Evolutionary conservation across 305 asterid species (phyloP).

Genomic region (Nicotiana rustica): DNA sequence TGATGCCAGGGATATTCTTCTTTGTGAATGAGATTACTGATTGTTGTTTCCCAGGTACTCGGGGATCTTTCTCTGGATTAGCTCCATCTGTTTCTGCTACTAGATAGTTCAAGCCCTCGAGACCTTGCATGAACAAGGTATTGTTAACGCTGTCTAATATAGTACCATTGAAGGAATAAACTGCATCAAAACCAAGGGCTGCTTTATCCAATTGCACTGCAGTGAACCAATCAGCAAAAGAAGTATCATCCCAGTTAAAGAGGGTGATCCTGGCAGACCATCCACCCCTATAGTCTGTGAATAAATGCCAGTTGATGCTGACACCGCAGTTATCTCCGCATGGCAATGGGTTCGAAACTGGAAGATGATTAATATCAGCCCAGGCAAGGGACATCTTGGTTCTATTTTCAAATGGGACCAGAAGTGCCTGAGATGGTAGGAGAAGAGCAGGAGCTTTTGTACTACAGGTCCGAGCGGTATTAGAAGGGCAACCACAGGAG

Average conservation of each 20-base stretch:
- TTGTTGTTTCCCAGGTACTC: constrained; percentile 92
- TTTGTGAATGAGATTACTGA: constrained; percentile 89
- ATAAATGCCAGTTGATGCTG: constrained; percentile 87
- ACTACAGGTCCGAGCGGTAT: constrained; percentile 58
- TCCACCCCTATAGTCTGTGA: constrained; percentile 80
- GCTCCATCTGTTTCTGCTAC: constrained; percentile 73
- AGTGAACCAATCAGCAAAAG: constrained; percentile 82
- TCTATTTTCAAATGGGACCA: constrained; percentile 84
- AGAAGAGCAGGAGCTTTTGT: constrained; percentile 64
- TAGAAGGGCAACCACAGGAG: constrained; percentile 81
- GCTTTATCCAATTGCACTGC: constrained; percentile 70
- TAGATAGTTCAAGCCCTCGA: constrained; percentile 72
- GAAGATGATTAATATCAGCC: constrained; percentile 74
- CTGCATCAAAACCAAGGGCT: constrained; percentile 71
- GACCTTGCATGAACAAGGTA: constrained; percentile 90
- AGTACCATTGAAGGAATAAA: constrained; percentile 84
- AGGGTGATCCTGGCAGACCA: constrained; percentile 92
- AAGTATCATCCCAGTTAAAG: constrained; percentile 83
- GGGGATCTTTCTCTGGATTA: constrained; percentile 58
- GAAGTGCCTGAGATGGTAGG: constrained; percentile 85
- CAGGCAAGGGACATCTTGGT: constrained; percentile 66
- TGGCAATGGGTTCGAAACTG: constrained; percentile 72
- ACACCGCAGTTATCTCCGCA: constrained; percentile 93
- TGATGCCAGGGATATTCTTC: constrained; percentile 67
- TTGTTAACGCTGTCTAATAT: constrained; percentile 57